Evolutionary conservation across 306 rosid genomes (phyloP), one percentile per base, ranked within the genome.

Genomic region (Cicer arietinum): DNA sequence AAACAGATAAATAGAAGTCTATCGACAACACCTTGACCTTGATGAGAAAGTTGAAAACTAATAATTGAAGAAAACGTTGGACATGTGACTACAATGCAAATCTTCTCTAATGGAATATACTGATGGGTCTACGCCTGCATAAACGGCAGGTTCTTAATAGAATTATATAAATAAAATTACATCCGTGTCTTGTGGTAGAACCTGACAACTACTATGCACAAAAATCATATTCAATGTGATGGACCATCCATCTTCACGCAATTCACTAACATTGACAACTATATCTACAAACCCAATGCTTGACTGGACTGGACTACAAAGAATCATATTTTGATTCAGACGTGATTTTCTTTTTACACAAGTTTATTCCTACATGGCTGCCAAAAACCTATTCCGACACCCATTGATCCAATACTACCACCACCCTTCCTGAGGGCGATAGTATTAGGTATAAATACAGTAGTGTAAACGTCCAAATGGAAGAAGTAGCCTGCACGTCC

Each of bases 321-420:
- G 96, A 93, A 93, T 89, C 98, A 89, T 88, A 90, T 81, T 88
- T 91, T 91, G 97, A 93, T 89, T 91, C 97, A 78, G 85, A 58
- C 79, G 17, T 77, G 79, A 71, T 76, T 73, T 76, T 69, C 60
- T 80, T 86, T 86, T 79, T 75, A 78, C 69, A 62, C 51, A 64
- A 68, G 78, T 79, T 90, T 84, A 85, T 85, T 88, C 78, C 89
- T 88, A 86, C 59, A 42, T 77, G 90, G 84, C 65, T 79, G 86
- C 89, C 62, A 75, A 89, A 91, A 91, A 84, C 94, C 89, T 50
- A 82, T 90, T 86, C 91, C 68, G 75, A 88, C 92, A 87, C 69
- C 97, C 91, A 71, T 51, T 77, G 76, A 81, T 82, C 90, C 88
- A 91, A 79, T 85, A 83, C 92, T 80, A 89, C 86, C 71, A 76